Base-by-base conservation (phyloP, 75 land plant genomes). In the Pinus taeda region DNA sequence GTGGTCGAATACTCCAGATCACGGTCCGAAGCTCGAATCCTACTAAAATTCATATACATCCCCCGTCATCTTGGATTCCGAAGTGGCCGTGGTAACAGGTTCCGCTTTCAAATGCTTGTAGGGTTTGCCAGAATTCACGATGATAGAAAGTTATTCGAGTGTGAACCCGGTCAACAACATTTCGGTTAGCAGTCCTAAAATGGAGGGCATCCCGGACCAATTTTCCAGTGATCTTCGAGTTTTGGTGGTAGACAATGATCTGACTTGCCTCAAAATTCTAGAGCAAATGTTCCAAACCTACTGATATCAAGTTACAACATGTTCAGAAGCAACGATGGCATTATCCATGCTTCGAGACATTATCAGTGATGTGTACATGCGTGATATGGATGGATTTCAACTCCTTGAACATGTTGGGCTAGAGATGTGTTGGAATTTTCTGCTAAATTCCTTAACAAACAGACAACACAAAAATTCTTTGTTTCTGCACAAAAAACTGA, bases 211-310 rank as follows among this genome's bases (percentile, higher is more conserved):
- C 59, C 29, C 72, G 12, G 81, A 81, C 81, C 80, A 79, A 80
- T 93, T 93, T 57, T 93, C 95, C 15, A 91, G 76, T 8, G 93
- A 93, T 4, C 49, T 93, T 39, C 76, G 89, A 72, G 93, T 93
- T 70, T 85, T 93, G 11, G 93, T 91, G 8, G 95, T 93, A 39
- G 95, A 93, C 77, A 93, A 93, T 75, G 95, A 93, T 78, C 77
- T 79, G 11, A 86, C 85, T 65, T 93, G 93, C 66, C 80, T 93
- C 65, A 76, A 39, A 77, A 81, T 91, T 59, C 37, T 93, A 55
- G 89, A 90, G 71, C 73, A 77, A 75, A 90, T 93, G 95, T 89
- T 93, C 72, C 80, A 64, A 45, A 79, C 71, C 20, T 93, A 90
- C 75, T 57, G 15, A 4, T 93, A 91, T 75, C 59, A 80, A 74